Evolutionary conservation across 306 rosid species (phyloP).

Genomic region (Fragaria nilgerrensis): DNA sequence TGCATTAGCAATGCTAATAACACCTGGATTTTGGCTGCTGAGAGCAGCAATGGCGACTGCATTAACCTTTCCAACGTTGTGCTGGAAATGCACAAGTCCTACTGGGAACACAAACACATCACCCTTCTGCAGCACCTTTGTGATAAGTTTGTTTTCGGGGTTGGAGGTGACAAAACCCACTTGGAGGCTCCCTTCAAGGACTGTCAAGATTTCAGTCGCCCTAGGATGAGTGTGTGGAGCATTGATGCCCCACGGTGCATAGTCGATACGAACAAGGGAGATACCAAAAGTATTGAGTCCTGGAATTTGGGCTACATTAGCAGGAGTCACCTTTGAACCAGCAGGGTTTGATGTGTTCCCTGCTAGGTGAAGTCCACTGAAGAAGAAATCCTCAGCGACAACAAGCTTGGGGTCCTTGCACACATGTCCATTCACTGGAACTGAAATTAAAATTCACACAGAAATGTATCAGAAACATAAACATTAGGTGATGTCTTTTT

Average conservation of each 20-base stretch:
- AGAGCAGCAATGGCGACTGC: neutral
- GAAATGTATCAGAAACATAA: neutral
- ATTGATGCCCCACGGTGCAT: too few species aligned
- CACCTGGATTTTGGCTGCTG: neutral
- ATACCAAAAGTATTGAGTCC: constrained; percentile 19
- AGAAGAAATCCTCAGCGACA: constrained; percentile 34
- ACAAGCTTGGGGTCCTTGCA: constrained; percentile 37
- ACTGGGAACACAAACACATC: constrained; percentile 40
- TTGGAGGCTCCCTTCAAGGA: constrained; percentile 34
- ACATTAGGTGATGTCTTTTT: too few species aligned
- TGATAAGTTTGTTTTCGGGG: constrained; percentile 23
- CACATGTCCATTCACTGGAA: constrained; percentile 22
- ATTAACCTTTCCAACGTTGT: neutral
- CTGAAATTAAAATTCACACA: neutral
- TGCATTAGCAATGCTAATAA: neutral
- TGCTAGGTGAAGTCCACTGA: constrained; percentile 25
- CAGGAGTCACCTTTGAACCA: constrained; percentile 31
- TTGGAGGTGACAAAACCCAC: constrained; percentile 41
- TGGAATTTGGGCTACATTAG: constrained; percentile 23
- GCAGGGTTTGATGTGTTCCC: constrained; percentile 33
- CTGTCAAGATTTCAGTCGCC: constrained; percentile 22
- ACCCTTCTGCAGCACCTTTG: constrained; percentile 26
- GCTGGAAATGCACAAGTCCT: constrained; percentile 37
- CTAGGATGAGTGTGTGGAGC: too few species aligned
- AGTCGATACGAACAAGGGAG: too few species aligned